These are phyloP conservation scores for Termitomyces sp. DNA, from an alignment of 768 basidiomycete genomes.

Conservation along the genomic window DNA sequence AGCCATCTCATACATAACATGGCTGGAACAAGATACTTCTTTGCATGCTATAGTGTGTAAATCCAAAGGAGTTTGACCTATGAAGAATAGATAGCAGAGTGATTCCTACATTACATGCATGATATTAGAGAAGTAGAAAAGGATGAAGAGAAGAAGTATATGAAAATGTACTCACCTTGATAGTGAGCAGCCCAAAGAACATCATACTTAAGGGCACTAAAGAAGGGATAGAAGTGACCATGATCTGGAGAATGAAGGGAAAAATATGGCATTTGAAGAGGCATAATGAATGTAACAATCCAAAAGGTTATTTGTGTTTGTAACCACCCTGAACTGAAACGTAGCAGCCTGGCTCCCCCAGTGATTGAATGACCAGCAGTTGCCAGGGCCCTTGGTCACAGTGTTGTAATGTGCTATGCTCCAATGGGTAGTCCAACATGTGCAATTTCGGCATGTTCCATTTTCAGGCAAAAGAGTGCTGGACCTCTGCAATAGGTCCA, in stretches of 20 bases:
- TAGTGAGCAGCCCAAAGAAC: constrained; percentile 59
- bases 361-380: too few species aligned
- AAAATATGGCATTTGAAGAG: not conserved
- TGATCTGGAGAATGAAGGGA: not conserved
- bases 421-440: too few species aligned
- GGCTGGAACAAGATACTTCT: constrained; percentile 34
- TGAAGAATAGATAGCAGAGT: constrained; percentile 69
- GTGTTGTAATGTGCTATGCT: too few species aligned
- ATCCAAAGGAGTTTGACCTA: constrained; percentile 50
- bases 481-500: too few species aligned
- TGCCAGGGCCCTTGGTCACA: too few species aligned
- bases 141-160: not conserved
- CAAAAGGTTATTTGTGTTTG: not conserved
- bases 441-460: too few species aligned
- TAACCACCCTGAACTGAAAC: too few species aligned
- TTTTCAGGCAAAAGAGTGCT: too few species aligned
- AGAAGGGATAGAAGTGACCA: too few species aligned
- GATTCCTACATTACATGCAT: constrained; percentile 46
- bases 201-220: too few species aligned
- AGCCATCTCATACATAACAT: constrained; percentile 56
- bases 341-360: too few species aligned
- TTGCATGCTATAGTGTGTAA: constrained; percentile 55
- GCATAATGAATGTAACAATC: not conserved
- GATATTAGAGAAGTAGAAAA: constrained; percentile 16
- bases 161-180: constrained; percentile 34